Percentiles rank a stretch among this genome's conserved stretches.
phyloP scores from a whole-genome alignment of 176 grass and related monocot genomes.

The Aechmea fasciata region DNA sequence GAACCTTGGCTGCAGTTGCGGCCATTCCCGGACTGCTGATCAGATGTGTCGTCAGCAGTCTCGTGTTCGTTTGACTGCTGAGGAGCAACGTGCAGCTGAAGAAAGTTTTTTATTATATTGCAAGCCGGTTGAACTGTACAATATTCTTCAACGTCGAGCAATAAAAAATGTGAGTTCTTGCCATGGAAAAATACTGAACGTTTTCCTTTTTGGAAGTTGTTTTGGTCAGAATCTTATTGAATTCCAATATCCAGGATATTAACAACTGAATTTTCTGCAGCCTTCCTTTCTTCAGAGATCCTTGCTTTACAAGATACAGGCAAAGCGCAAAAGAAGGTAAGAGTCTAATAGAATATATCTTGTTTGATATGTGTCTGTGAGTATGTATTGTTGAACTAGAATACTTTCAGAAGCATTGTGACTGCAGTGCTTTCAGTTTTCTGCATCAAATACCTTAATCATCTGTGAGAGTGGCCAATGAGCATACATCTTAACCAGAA shows the following conservation, averaged over 20 bases:
- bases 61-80: slow-evolving; percentile 39
- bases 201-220: not conserved
- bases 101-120: slow-evolving; percentile 49
- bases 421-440: no score
- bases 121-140: slow-evolving; percentile 52
- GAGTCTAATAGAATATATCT: not conserved
- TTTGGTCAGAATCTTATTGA: slow-evolving; percentile 16
- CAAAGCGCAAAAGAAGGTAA: slow-evolving; percentile 70
- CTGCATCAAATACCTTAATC: no score
- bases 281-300: slow-evolving; percentile 74
- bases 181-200: not conserved
- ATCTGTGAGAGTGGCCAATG: no score
- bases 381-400: no score
- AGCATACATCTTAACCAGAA: no score
- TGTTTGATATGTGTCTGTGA: not conserved
- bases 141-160: slow-evolving; percentile 47
- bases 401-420: no score
- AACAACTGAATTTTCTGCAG: slow-evolving; percentile 37
- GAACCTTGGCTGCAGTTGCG: slow-evolving; percentile 33
- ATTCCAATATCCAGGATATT: slow-evolving; percentile 12
- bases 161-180: slow-evolving; percentile 42
- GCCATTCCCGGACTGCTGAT: slow-evolving; percentile 40
- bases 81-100: slow-evolving; percentile 67
- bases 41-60: slow-evolving; percentile 53
- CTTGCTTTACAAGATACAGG: slow-evolving; percentile 65